These are phyloP conservation scores for Plectranthus barbatus DNA, from an alignment of 257 asterid species.

Conservation along the genomic window DNA sequence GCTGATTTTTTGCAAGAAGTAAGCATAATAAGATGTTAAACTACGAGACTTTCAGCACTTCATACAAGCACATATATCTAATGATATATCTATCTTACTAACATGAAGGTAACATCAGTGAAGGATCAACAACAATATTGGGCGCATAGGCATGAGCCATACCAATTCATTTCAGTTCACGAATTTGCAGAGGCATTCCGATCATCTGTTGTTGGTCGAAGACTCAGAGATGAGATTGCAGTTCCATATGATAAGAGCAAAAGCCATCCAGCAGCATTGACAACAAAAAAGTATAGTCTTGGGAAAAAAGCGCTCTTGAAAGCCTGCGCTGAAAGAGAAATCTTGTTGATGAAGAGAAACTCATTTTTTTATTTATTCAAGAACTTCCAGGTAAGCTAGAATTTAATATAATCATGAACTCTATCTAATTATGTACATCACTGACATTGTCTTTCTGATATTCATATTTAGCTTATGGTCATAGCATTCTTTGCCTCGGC, in stretches of 20 bases:
- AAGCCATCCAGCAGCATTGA: conserved; percentile 73
- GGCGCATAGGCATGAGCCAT: conserved; percentile 28
- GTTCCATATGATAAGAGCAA: conserved; percentile 51
- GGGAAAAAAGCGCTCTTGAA: conserved; percentile 46
- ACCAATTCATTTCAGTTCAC: conserved; percentile 29
- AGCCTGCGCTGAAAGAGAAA: conserved; percentile 51
- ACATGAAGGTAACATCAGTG: conserved; percentile 42
- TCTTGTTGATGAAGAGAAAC: conserved; percentile 51
- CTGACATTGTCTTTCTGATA: not conserved
- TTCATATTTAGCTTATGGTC: conserved; percentile 25
- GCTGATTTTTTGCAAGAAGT: conserved; percentile 48
- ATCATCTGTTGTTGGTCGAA: conserved; percentile 29
- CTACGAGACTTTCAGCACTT: not conserved
- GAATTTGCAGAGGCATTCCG: conserved; percentile 30
- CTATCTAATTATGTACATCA: not conserved
- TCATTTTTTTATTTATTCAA: conserved; percentile 50
- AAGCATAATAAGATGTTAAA: conserved; percentile 3
- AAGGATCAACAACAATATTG: conserved; percentile 51
- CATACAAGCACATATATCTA: not conserved
- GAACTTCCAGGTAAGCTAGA: conserved; percentile 32
- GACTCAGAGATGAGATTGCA: conserved; percentile 39
- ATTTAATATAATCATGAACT: not conserved
- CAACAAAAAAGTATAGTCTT: conserved; percentile 45
- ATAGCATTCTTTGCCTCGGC: conserved; percentile 31
- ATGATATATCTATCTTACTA: not conserved